These are phyloP conservation scores for Plantago rigida DNA, from an alignment of 305 asterid species.

Conservation along the genomic window DNA sequence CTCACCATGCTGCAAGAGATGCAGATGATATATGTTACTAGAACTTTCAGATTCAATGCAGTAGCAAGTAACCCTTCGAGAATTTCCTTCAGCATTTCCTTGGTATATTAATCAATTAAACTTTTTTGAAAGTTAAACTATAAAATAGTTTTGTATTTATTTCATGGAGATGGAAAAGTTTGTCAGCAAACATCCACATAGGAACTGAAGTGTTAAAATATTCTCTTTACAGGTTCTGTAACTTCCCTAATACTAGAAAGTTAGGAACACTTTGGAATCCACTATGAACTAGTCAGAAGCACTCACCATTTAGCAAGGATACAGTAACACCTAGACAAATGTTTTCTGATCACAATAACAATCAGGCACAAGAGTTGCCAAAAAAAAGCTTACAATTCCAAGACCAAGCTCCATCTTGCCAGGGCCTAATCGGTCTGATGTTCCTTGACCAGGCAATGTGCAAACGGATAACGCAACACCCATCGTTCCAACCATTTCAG, in stretches of 20 bases:
- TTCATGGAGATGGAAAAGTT: slow-evolving; percentile 4
- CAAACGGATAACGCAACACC: slow-evolving; percentile 94
- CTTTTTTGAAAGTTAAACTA: slow-evolving; percentile 10
- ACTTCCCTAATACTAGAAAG: not conserved
- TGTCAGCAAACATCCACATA: slow-evolving; percentile 11
- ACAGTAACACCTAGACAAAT: slow-evolving; percentile 9
- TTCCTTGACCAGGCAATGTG: slow-evolving; percentile 83
- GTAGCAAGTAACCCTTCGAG: slow-evolving; percentile 17
- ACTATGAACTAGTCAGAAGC: slow-evolving; percentile 3
- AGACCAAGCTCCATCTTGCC: slow-evolving; percentile 99
- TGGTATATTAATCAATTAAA: slow-evolving; percentile 9
- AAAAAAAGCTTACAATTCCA: slow-evolving; percentile 72
- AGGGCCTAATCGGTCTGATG: slow-evolving; percentile 89
- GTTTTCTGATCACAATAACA: slow-evolving; percentile 13
- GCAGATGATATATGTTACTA: slow-evolving; percentile 24
- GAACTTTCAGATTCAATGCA: slow-evolving; percentile 22
- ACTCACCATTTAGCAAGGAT: slow-evolving; percentile 18
- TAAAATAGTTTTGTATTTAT: not conserved
- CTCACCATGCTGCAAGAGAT: slow-evolving; percentile 80
- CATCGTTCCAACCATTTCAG: slow-evolving; percentile 94
- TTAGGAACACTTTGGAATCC: not conserved
- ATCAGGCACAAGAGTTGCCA: slow-evolving; percentile 10
- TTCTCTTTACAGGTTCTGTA: not conserved
- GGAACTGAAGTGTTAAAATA: slow-evolving; percentile 5
- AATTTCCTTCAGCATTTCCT: slow-evolving; percentile 15